phyloP scores from a whole-genome alignment of 2,329 filamentous ascomycete genomes.

The Apiospora phragmitis region DNA sequence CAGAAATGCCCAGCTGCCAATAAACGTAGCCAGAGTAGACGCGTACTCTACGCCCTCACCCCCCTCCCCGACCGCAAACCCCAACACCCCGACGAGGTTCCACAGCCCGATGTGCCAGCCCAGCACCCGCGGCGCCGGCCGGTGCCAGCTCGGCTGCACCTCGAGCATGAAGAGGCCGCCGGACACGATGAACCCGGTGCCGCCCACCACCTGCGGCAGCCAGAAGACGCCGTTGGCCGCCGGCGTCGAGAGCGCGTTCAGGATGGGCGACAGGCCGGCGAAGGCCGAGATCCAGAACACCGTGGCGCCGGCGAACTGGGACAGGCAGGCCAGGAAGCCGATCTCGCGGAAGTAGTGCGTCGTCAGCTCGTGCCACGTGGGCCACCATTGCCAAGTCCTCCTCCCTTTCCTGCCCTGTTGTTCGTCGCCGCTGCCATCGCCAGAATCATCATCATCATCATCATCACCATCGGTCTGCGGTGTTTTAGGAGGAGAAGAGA shows the following conservation, averaged over 20 bases:
- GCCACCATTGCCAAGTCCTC: conserved; percentile 58
- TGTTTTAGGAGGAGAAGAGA: not conserved
- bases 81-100: conserved; percentile 64
- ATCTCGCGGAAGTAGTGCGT: conserved; percentile 63
- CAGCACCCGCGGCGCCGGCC: conserved; percentile 54
- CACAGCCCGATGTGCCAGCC: conserved; percentile 69
- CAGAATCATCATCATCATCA: too few relatives aligned
- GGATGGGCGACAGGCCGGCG: conserved; percentile 58
- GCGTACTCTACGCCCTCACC: conserved; percentile 42
- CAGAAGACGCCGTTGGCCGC: conserved; percentile 59
- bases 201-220: conserved; percentile 60
- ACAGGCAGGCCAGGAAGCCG: conserved; percentile 60
- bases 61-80: conserved; percentile 57
- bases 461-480: too few relatives aligned
- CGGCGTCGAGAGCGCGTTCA: conserved; percentile 44
- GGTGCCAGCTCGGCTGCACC: conserved; percentile 64
- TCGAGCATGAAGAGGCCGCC: conserved; percentile 64
- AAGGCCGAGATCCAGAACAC: conserved; percentile 66
- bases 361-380: conserved; percentile 54
- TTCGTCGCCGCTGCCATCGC: not conserved
- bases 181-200: conserved; percentile 60
- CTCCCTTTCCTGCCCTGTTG: not conserved
- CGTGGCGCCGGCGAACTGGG: conserved; percentile 59
- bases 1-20: conserved; percentile 51
- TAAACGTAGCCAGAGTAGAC: conserved; percentile 49